phyloP scores from a whole-genome alignment of 2,329 filamentous ascomycete species.

The Aciculosporium take region DNA sequence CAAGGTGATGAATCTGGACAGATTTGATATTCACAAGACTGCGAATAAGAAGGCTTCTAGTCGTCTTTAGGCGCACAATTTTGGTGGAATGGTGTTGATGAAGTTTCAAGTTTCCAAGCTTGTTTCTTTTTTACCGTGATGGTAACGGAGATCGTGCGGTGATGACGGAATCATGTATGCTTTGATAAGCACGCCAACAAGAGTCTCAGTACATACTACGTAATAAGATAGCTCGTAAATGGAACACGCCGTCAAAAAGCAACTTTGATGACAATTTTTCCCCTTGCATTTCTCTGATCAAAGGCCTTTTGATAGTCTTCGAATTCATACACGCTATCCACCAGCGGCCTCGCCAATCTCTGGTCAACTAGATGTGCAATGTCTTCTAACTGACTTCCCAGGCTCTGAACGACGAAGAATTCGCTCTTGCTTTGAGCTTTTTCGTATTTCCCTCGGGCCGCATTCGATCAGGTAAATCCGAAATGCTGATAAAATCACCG shows the following conservation, averaged over 20 bases:
- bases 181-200: not conserved
- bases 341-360: slow-evolving; percentile 17
- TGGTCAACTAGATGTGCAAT: slow-evolving; percentile 21
- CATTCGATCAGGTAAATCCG: slow-evolving; percentile 14
- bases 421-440: slow-evolving; percentile 14
- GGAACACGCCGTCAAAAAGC: not conserved
- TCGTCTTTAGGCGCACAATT: slow-evolving; percentile 5
- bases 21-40: slow-evolving; percentile 41
- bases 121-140: not conserved
- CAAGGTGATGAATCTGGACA: slow-evolving; percentile 62
- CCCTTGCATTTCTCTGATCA: slow-evolving; percentile 20
- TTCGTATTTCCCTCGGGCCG: slow-evolving; percentile 18
- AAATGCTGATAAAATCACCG: slow-evolving; percentile 21
- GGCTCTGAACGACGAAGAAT: slow-evolving; percentile 25
- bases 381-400: slow-evolving; percentile 20
- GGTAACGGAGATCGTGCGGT: not conserved
- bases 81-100: not conserved
- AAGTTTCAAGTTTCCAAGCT: not conserved
- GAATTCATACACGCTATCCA: slow-evolving; percentile 27
- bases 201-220: not conserved
- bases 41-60: slow-evolving; percentile 8
- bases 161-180: too few species aligned
- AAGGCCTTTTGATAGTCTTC: slow-evolving; percentile 24
- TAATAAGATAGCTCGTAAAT: not conserved
- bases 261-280: slow-evolving; percentile 26